Conservation (phyloP, 805 yeast genomes). For the Grigorovia humatica region DNA sequence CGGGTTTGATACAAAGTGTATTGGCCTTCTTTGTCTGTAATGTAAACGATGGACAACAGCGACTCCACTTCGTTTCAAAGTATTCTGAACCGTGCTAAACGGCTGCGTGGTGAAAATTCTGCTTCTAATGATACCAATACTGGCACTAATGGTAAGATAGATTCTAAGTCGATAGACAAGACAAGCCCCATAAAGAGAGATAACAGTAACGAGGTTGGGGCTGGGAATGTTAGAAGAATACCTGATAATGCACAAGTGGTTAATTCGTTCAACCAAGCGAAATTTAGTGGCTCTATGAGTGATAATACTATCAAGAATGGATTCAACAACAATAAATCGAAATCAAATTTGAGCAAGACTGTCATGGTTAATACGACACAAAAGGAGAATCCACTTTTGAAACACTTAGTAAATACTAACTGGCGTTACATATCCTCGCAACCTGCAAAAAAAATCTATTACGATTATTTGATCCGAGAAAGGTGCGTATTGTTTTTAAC, state of each 20-base stretch:
- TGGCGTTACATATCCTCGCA: conserved; percentile 36
- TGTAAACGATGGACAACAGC: conserved; percentile 21
- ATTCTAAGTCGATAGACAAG: background rate
- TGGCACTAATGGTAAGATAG: background rate
- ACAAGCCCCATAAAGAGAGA: background rate
- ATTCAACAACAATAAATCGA: background rate
- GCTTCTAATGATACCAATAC: conserved; percentile 3
- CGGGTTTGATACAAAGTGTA: too few species aligned
- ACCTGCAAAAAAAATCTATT: conserved; percentile 34
- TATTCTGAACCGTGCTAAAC: conserved; percentile 58
- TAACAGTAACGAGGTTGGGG: background rate
- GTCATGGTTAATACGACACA: conserved; percentile 56
- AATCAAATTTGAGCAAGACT: conserved; percentile 16
- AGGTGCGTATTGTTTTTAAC: conserved; percentile 51
- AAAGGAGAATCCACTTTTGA: conserved; percentile 61
- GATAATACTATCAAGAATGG: background rate
- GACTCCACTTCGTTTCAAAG: conserved; percentile 61
- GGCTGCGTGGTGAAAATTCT: conserved; percentile 38
- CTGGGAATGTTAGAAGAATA: background rate
- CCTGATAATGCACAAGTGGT: conserved; percentile 5
- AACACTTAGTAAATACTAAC: conserved; percentile 42
- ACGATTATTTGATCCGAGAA: conserved; percentile 56
- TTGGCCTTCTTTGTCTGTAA: background rate
- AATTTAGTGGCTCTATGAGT: conserved; percentile 1
- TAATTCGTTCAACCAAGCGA: conserved; percentile 14